Evolutionary conservation across 73 alveolate genomes (phyloP), one percentile per base, ranked within the genome.

Genomic region (Stentor coeruleus): DNA sequence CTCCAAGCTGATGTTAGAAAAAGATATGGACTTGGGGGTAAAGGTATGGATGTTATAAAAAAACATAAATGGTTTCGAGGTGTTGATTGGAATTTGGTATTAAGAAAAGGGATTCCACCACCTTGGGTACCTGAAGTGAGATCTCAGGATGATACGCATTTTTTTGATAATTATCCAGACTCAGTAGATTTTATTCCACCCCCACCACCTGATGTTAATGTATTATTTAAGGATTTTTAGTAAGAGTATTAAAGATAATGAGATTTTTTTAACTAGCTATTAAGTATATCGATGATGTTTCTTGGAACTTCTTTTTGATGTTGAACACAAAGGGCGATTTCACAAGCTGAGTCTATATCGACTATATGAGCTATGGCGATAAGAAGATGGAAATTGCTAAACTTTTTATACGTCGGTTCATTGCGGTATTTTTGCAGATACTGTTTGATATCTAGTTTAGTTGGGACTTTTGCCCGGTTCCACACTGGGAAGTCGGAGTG

Each of bases 401-500:
- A 97, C 88, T 90, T 92, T 26, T 86, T 81, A 79, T 86, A 84
- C 14, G 96, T 85, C 35, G 93, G 84, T 74, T 88, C 92, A 37
- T 88, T 90, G 84, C 93, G 87, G 82, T 88, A 93, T 86, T 92
- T 93, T 81, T 90, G 90, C 49, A 97, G 86, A 87, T 92, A 94
- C 59, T 91, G 92, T 59, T 96, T 89, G 31, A 94, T 74, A 83
- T 93, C 97, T 35, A 86, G 81, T 58, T 82, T 83, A 58, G 60
- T 59, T 33, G 49, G 37, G 0, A 39, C 26, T 2, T 55, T 59
- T 86, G 66, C 83, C 91, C 99, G 91, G 60, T 95, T 93, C 38
- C 83, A 84, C 3, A 91, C 94, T 20, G 98, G 98, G 92, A 97
- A 97, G 85, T 97, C 99, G 87, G 95, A 95, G 76, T 92, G 87